A percentile compares a stretch with the other conserved stretches of the same genome.
Conservation (phyloP, 345 rosid species). For the Lepidium africanum region DNA sequence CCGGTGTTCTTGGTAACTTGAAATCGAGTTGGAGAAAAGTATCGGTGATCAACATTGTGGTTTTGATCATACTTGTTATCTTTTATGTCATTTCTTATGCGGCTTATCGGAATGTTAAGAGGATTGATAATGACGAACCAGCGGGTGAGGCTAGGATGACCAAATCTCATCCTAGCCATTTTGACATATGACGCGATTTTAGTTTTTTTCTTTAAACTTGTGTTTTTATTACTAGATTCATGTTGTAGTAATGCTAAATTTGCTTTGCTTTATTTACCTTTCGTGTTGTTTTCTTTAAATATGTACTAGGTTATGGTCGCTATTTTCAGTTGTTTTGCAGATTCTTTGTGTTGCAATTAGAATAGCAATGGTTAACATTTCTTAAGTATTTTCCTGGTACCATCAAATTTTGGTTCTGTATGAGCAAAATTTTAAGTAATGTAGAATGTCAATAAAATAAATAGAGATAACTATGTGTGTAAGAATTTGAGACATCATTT, state of each 20-base stretch:
- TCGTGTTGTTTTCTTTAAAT: neutral
- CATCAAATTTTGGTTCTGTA: neutral
- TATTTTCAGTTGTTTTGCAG: neutral
- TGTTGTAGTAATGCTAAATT: neutral
- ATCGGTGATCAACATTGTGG: constrained; percentile 71
- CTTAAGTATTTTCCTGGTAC: neutral
- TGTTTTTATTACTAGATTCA: neutral
- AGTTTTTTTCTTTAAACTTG: neutral
- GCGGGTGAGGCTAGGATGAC: constrained; percentile 72
- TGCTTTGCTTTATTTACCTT: neutral
- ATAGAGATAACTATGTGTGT: too few relatives aligned
- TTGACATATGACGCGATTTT: constrained; percentile 33
- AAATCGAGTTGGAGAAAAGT: constrained; percentile 95
- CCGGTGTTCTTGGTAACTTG: constrained; percentile 82
- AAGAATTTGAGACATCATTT: neutral
- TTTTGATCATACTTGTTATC: constrained; percentile 68
- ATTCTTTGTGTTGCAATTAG: neutral
- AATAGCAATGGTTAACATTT: neutral
- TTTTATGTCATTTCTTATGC: constrained; percentile 66
- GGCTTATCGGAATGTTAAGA: constrained; percentile 69
- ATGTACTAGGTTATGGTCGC: neutral
- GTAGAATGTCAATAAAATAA: too few relatives aligned
- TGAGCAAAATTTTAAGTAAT: neutral
- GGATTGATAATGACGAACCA: constrained; percentile 79
- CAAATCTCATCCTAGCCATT: constrained; percentile 60